A percentile compares a stretch with the other conserved stretches of the same genome.
Evolutionary conservation across 768 basidiomycete species (phyloP).

Genomic region (Termitomyces sp.): DNA sequence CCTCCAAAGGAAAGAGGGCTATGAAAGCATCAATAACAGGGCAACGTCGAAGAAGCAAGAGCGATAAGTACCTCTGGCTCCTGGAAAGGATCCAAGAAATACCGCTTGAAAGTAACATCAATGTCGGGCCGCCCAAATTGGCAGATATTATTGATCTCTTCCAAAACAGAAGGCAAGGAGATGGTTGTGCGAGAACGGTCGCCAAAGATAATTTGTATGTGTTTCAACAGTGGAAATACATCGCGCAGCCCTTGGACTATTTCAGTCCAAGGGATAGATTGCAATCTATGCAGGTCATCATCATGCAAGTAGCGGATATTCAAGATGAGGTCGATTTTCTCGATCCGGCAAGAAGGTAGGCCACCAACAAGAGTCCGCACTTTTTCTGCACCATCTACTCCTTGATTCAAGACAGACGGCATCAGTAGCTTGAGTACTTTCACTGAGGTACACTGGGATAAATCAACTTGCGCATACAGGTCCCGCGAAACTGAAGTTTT

Average conservation of each 20-base stretch:
- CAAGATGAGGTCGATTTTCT: not conserved
- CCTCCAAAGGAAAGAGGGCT: not conserved
- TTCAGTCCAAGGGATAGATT: not conserved
- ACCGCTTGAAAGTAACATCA: not conserved
- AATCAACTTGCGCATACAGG: not conserved
- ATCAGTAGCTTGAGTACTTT: not conserved
- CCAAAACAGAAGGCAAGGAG: not conserved
- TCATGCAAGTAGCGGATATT: not conserved
- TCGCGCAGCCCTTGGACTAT: not conserved
- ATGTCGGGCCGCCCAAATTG: not conserved
- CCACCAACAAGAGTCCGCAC: not conserved
- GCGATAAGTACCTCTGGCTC: not conserved
- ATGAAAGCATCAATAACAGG: not conserved
- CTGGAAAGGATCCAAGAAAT: not conserved
- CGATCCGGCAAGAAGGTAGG: not conserved
- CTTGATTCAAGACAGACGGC: not conserved
- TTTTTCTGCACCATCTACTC: not conserved
- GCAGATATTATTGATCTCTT: not conserved
- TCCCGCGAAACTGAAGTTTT: not conserved
- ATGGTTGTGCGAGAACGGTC: not conserved
- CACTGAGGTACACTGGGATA: not conserved
- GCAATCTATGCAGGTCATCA: no score
- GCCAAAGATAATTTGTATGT: not conserved
- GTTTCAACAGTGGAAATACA: not conserved
- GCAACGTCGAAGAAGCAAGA: not conserved